Percentiles rank a stretch among this genome's conserved stretches.
These are phyloP conservation scores for Aspergillus sparsus DNA, from an alignment of 495 filamentous ascomycete species.

Conservation along the genomic window DNA sequence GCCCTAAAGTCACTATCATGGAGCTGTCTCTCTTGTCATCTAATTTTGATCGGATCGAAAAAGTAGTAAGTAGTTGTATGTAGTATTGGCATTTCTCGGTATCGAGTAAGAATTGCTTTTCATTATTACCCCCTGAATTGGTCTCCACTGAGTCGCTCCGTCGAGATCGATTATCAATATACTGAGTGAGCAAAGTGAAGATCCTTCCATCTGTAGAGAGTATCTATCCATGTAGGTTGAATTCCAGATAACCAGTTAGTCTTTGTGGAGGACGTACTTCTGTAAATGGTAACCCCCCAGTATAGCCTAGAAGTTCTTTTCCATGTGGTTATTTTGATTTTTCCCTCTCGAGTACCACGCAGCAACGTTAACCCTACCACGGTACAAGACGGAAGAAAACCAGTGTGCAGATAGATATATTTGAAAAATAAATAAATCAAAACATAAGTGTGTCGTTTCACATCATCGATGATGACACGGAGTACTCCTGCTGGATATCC, in stretches of 20 bases:
- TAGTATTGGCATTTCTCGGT: neutral
- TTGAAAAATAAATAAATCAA: no score
- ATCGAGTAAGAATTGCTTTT: conserved; percentile 12
- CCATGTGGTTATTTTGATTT: neutral
- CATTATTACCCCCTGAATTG: conserved; percentile 17
- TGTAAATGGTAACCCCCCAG: neutral
- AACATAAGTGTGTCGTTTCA: no score
- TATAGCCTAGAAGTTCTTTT: neutral
- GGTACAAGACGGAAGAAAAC: neutral
- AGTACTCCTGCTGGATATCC: conserved; percentile 7
- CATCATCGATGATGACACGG: neutral
- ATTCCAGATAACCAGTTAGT: neutral
- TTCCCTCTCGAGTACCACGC: neutral
- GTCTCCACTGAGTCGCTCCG: conserved; percentile 11
- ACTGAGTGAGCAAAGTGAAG: neutral
- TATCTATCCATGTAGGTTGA: no score
- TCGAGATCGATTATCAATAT: conserved; percentile 13
- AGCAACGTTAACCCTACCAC: conserved; percentile 7
- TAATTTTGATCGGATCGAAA: no score
- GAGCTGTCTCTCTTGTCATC: conserved; percentile 14
- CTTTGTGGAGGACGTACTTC: neutral
- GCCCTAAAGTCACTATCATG: neutral
- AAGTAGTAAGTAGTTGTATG: no score
- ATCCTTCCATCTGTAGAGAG: conserved; percentile 2
- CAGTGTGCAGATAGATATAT: conserved; percentile 9